phyloP scores from a whole-genome alignment of 2,329 filamentous ascomycete species.

The Pseudocercospora ulei region DNA sequence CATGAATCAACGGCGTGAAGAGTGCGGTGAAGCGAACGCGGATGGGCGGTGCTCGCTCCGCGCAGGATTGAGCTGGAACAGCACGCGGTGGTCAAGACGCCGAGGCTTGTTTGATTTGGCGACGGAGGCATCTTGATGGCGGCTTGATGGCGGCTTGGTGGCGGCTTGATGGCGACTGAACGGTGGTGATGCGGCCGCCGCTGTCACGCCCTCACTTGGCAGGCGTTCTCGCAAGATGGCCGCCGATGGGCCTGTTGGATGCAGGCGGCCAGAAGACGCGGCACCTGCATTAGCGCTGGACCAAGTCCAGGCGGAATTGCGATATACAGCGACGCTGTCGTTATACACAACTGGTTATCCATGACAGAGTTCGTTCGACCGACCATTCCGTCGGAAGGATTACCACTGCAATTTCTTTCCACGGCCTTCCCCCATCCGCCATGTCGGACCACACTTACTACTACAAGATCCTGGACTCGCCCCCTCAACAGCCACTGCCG shows the following conservation, averaged over 20 bases:
- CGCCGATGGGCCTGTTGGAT: conserved; percentile 6
- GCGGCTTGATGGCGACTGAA: not conserved
- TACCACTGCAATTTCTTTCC: not conserved
- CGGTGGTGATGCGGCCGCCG: not conserved
- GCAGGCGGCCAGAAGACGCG: conserved; percentile 1
- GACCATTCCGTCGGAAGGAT: no score
- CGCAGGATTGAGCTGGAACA: not conserved
- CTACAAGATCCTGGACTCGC: conserved; percentile 29
- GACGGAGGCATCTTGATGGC: no score
- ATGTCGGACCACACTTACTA: conserved; percentile 23
- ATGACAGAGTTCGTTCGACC: no score
- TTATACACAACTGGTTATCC: no score
- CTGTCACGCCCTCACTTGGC: conserved; percentile 4
- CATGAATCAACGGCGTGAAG: conserved; percentile 6
- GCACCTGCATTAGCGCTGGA: conserved; percentile 3
- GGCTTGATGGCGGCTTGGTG: no score
- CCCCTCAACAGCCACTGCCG: conserved; percentile 24
- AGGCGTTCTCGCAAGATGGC: not conserved
- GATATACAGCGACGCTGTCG: no score
- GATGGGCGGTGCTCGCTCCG: not conserved
- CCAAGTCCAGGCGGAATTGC: no score
- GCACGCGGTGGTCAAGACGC: conserved; percentile 1
- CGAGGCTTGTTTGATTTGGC: no score
- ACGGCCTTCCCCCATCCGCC: not conserved
- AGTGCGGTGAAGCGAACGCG: not conserved